phyloP scores from a whole-genome alignment of 768 basidiomycete species.

The Kwoniella dejecticola region DNA sequence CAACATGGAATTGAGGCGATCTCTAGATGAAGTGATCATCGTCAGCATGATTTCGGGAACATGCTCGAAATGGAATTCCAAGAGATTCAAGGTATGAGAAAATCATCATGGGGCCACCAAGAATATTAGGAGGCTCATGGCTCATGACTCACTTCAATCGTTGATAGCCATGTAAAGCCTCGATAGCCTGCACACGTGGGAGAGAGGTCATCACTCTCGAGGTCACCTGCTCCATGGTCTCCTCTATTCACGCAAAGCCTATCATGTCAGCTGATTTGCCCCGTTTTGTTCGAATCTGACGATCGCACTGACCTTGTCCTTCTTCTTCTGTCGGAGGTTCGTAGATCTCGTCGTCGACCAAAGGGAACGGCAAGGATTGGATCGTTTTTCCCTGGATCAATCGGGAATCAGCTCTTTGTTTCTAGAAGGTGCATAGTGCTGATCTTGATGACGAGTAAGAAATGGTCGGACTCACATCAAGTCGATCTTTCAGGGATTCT shows the following conservation, averaged over 20 bases:
- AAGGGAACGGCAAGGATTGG: slow-evolving; percentile 41
- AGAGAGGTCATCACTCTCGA: slow-evolving; percentile 37
- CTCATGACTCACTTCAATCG: slow-evolving; percentile 45
- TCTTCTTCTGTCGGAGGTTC: slow-evolving; percentile 51
- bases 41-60: neutral
- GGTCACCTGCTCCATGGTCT: slow-evolving; percentile 49
- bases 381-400: slow-evolving; percentile 22
- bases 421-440: no score
- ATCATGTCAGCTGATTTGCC: neutral
- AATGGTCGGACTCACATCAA: slow-evolving; percentile 44
- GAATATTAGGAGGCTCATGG: neutral
- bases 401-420: neutral
- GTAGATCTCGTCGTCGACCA: slow-evolving; percentile 53
- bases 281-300: neutral
- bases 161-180: slow-evolving; percentile 51
- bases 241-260: slow-evolving; percentile 38
- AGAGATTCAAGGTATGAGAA: neutral
- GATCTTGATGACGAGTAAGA: no score
- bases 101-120: neutral
- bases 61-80: neutral
- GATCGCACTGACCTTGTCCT: slow-evolving; percentile 29
- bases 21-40: slow-evolving; percentile 6
- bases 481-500: slow-evolving; percentile 27
- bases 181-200: slow-evolving; percentile 51
- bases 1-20: slow-evolving; percentile 37